Evolutionary conservation across 2,329 filamentous ascomycete genomes (phyloP).

Genomic region (Cladosporium phlei): DNA sequence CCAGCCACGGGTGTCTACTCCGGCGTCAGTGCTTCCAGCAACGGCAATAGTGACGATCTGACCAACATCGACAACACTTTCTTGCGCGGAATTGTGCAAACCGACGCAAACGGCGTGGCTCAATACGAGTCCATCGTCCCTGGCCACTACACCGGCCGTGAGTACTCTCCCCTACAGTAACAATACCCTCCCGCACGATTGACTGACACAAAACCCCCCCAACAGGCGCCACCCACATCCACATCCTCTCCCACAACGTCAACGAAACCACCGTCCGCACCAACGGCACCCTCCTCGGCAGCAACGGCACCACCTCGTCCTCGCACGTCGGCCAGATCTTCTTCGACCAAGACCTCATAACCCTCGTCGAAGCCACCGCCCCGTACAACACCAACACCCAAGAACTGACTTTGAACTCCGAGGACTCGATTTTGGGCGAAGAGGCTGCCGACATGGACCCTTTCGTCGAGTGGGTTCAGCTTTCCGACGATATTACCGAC

Average conservation of each 20-base stretch:
- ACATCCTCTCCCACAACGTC: constrained; percentile 31
- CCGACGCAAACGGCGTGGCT: constrained; percentile 35
- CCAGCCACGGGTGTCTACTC: constrained; percentile 44
- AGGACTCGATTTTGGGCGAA: constrained; percentile 47
- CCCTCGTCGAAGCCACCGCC: constrained; percentile 43
- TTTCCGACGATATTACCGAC: constrained; percentile 48
- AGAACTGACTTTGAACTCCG: constrained; percentile 44
- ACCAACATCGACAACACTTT: constrained; percentile 34
- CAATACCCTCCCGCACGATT: background rate
- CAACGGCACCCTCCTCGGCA: constrained; percentile 50
- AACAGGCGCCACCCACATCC: constrained; percentile 34
- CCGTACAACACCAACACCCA: constrained; percentile 42
- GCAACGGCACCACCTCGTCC: constrained; percentile 47
- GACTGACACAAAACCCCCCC: background rate
- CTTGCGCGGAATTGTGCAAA: constrained; percentile 38
- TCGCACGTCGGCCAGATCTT: constrained; percentile 61
- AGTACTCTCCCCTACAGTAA: background rate
- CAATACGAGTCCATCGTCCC: constrained; percentile 38
- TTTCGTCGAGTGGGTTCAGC: constrained; percentile 52
- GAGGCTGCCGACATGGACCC: constrained; percentile 48
- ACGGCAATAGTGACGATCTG: constrained; percentile 37
- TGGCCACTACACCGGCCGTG: constrained; percentile 38
- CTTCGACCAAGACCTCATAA: constrained; percentile 56
- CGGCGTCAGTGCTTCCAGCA: constrained; percentile 26
- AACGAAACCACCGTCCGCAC: constrained; percentile 32